Conservation (phyloP, 225 moss, liverwort and hornwort species). For the Pleurozium schreberi region DNA sequence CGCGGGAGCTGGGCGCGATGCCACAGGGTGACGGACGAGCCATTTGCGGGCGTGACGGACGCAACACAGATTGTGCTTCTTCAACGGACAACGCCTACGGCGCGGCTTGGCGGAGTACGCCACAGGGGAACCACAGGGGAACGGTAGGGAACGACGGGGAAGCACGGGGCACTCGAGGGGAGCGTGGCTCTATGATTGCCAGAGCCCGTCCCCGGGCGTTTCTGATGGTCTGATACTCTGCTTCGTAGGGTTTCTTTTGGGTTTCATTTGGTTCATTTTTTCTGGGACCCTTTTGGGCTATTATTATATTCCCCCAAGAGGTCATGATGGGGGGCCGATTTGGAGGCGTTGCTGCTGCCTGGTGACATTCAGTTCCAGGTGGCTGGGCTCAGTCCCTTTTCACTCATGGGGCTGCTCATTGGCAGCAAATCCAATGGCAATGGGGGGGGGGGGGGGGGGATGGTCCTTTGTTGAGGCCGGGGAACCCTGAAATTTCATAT, state of each 20-base stretch:
- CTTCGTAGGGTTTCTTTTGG: neutral
- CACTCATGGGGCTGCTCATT: neutral
- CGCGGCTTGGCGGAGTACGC: conserved; percentile 13
- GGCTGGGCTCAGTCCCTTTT: neutral
- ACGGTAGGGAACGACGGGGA: neutral
- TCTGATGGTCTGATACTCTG: neutral
- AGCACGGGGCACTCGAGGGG: neutral
- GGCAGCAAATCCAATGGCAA: neutral
- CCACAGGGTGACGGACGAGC: neutral
- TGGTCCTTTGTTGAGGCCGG: too few species aligned
- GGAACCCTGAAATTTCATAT: too few species aligned
- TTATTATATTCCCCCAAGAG: neutral
- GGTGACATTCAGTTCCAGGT: neutral
- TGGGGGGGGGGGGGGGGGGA: neutral
- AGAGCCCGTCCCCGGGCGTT: neutral
- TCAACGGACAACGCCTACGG: conserved; percentile 13
- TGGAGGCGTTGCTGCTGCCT: neutral
- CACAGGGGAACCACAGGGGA: neutral
- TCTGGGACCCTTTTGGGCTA: neutral
- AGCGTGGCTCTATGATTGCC: conserved; percentile 28
- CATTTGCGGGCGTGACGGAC: neutral
- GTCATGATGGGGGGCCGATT: neutral
- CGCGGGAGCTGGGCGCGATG: neutral
- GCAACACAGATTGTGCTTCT: neutral
- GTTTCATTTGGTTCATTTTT: neutral